Evolutionary conservation across 164 flowering plant genomes (phyloP), one percentile per base, ranked within the genome.

Genomic region (Macadamia integrifolia): DNA sequence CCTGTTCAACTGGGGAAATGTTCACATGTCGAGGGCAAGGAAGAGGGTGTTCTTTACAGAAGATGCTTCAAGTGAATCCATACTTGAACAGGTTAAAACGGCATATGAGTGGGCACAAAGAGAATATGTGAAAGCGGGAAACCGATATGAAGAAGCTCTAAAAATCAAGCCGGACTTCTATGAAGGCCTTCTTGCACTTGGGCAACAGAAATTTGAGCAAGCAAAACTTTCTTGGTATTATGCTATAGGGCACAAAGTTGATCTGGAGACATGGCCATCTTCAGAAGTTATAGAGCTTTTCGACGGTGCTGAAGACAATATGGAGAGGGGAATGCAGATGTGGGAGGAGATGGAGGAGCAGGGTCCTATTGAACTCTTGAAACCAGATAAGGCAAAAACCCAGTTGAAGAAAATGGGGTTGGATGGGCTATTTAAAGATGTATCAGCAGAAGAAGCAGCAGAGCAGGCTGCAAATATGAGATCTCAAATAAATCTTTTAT

Each of bases 191-290:
- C 81, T 93, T 56, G 98, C 98, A 15, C 78, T 88, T 12, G 96
- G 90, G 63, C 89, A 81, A 77, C 92, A 87, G 71, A 92, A 92
- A 72, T 92, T 90, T 75, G 98, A 93, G 82, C 89, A 79, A 77
- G 98, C 97, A 60, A 91, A 84, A 71, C 93, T 90, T 60, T 78
- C 85, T 15, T 93, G 97, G 97, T 85, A 85, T 75, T 86, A 81
- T 81, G 87, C 90, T 14, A 58, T 89, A 61, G 87, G 82, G 10
- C 86, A 43, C 68, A 78, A 81, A 35, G 82, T 76, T 35, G 89
- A 88, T 71, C 62, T 91, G 62, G 85, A 85, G 43, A 62, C 82
- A 42, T 84, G 94, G 90, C 79, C 86, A 42, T 78, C 79, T 31
- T 49, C 76, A 17, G 87, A 82, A 57, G 81, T 86, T 61, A 64